Percentiles rank a stretch among this genome's conserved stretches.
Evolutionary conservation across 1,284 basidiomycete species (phyloP).

Genomic region (Albatrellus sp.): DNA sequence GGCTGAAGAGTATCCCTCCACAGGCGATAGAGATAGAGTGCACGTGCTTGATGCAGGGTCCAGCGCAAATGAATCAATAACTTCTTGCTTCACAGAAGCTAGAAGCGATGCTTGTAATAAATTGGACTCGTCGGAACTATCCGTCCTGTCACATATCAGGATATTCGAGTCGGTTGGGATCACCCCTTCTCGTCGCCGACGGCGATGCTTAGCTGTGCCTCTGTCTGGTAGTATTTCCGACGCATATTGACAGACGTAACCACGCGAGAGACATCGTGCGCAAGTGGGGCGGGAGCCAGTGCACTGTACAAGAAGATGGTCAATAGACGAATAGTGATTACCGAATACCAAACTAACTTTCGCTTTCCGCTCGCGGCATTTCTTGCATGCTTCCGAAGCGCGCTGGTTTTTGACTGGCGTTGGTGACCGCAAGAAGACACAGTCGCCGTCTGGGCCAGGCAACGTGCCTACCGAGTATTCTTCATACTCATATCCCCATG

Average conservation of each 20-base stretch:
- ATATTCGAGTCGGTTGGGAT: neutral
- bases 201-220: slow-evolving; percentile 3
- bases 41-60: no score
- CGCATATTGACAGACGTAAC: slow-evolving; percentile 26
- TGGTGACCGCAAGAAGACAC: slow-evolving; percentile 29
- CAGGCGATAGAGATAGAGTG: no score
- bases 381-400: slow-evolving; percentile 29
- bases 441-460: slow-evolving; percentile 27
- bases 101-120: no score
- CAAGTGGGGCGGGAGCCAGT: slow-evolving; percentile 28
- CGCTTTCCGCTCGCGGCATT: slow-evolving; percentile 32
- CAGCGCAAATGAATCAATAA: no score
- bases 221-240: slow-evolving; percentile 13
- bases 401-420: slow-evolving; percentile 28
- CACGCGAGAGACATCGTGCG: slow-evolving; percentile 25
- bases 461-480: slow-evolving; percentile 25
- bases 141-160: no score
- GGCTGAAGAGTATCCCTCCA: no score
- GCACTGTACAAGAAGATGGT: slow-evolving; percentile 19
- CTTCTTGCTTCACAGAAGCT: no score
- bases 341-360: slow-evolving; percentile 20
- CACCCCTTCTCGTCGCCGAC: slow-evolving; percentile 6
- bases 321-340: neutral
- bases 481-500: slow-evolving; percentile 27
- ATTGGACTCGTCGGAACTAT: no score